These are phyloP conservation scores for Aspergillus terreus DNA, from an alignment of 2,329 filamentous ascomycete species.

Conservation along the genomic window DNA sequence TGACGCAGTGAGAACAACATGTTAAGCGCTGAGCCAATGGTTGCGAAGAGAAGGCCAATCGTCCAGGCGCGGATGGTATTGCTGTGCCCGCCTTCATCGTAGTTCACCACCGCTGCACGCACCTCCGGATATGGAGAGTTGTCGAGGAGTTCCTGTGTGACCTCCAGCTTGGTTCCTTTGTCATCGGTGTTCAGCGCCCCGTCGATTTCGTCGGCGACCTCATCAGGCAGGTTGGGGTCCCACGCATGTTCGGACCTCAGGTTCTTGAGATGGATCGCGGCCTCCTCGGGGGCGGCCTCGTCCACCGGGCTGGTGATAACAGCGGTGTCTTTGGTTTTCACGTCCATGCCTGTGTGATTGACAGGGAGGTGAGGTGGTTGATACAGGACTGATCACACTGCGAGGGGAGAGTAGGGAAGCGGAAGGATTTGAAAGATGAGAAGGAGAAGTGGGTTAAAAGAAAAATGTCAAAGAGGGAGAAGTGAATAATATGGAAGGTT, in stretches of 20 bases:
- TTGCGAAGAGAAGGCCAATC: constrained; percentile 59
- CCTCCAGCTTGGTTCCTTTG: constrained; percentile 53
- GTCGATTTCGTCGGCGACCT: constrained; percentile 59
- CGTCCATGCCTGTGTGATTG: neutral
- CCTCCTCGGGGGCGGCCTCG: constrained; percentile 16
- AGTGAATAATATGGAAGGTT: neutral
- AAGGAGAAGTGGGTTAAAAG: neutral
- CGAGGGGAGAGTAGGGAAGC: neutral
- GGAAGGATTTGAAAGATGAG: neutral
- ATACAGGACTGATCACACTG: neutral
- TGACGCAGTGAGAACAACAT: constrained; percentile 56
- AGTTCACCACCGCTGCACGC: constrained; percentile 61
- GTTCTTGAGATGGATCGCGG: constrained; percentile 44
- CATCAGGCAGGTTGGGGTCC: constrained; percentile 63
- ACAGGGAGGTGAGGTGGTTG: neutral
- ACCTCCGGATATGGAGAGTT: constrained; percentile 68
- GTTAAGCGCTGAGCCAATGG: constrained; percentile 59
- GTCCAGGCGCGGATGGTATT: constrained; percentile 64
- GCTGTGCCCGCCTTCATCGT: constrained; percentile 61
- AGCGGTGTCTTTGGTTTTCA: neutral
- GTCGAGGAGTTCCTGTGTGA: constrained; percentile 60
- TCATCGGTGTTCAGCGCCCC: constrained; percentile 54
- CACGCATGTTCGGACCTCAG: constrained; percentile 60
- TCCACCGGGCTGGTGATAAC: neutral
- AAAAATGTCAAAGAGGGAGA: neutral